Evolutionary conservation across 75 land plant genomes (phyloP).

Genomic region (Cupressus sempervirens): DNA sequence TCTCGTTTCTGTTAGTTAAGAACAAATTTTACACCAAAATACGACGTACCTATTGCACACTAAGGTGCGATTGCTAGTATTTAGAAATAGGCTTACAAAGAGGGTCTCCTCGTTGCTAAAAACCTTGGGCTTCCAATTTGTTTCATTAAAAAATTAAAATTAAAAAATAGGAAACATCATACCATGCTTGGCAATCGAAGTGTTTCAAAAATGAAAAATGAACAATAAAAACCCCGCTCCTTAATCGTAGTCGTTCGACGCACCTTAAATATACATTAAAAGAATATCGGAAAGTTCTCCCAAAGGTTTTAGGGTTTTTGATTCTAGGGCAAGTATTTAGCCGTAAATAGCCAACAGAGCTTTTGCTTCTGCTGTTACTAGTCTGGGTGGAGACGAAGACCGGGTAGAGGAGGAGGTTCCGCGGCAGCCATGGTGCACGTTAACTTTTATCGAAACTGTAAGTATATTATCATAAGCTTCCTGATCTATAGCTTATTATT

Average conservation of each 20-base stretch:
- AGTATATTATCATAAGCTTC: background rate
- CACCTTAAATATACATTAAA: background rate
- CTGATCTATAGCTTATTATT: background rate
- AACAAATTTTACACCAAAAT: no score
- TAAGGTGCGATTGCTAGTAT: no score
- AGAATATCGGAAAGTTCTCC: background rate
- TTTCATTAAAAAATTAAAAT: no score
- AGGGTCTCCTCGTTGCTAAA: no score
- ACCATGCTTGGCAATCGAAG: no score
- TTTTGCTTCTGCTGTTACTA: background rate
- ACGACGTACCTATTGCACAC: no score
- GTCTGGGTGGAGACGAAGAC: background rate
- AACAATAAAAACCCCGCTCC: no score
- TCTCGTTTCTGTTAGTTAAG: no score
- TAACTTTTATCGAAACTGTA: conserved; percentile 66
- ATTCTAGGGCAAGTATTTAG: background rate
- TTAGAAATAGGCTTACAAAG: no score
- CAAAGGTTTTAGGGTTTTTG: background rate
- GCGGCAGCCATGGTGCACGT: conserved; percentile 63
- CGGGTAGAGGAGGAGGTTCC: background rate
- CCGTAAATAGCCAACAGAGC: background rate
- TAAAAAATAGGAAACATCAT: no score
- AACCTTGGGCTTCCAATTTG: no score
- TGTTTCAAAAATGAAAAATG: no score
- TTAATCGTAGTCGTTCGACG: background rate